Percentiles rank a stretch among this genome's conserved stretches.
Conservation (phyloP, 495 filamentous ascomycete species). For the Rhypophila decipiens region DNA sequence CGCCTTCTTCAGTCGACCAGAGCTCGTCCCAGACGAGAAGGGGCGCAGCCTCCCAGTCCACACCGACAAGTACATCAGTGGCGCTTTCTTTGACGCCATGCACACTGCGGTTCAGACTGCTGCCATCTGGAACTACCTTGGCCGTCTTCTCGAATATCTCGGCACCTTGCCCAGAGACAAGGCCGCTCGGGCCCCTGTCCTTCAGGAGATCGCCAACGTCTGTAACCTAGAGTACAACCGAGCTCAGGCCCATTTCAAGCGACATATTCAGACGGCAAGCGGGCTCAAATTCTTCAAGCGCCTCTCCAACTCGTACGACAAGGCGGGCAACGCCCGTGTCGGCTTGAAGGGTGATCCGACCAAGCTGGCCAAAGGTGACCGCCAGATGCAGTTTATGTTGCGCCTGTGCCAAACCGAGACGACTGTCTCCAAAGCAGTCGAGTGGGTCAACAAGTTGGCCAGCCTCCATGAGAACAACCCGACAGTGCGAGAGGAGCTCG, state of each 20-base stretch:
- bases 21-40: constrained; percentile 30
- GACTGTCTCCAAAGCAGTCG: constrained; percentile 12
- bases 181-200: constrained; percentile 15
- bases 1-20: constrained; percentile 27
- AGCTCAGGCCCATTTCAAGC: constrained; percentile 22
- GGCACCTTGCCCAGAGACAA: constrained; percentile 10
- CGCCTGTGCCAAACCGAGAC: constrained; percentile 24
- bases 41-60: constrained; percentile 18
- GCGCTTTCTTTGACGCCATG: constrained; percentile 27
- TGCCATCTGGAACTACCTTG: constrained; percentile 33
- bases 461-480: constrained; percentile 16
- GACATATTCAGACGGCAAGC: constrained; percentile 16
- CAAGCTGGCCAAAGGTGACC: constrained; percentile 13
- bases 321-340: constrained; percentile 19
- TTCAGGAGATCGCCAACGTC: constrained; percentile 33
- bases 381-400: constrained; percentile 25
- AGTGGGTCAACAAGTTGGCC: constrained; percentile 20
- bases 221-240: constrained; percentile 32
- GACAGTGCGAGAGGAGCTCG: constrained; percentile 9
- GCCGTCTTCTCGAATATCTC: constrained; percentile 23
- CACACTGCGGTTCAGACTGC: constrained; percentile 21
- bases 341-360: constrained; percentile 26
- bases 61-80: constrained; percentile 28
- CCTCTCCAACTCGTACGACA: constrained; percentile 20
- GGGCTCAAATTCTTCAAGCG: constrained; percentile 30